A percentile compares a stretch with the other conserved stretches of the same genome.
phyloP scores from a whole-genome alignment of 2,329 filamentous ascomycete genomes.

The Didymella pomorum region DNA sequence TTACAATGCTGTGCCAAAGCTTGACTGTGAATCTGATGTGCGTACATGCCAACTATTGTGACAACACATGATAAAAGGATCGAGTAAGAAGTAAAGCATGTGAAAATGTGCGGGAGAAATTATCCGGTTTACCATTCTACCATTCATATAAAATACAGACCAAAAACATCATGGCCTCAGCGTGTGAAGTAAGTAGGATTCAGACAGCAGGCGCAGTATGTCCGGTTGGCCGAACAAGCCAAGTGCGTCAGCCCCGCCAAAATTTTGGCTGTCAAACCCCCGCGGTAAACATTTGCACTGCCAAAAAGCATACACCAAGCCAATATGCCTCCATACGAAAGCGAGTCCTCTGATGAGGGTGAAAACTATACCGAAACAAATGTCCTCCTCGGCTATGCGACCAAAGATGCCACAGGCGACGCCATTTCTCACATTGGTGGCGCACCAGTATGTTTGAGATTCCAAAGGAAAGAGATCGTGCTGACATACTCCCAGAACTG shows the following conservation, averaged over 20 bases:
- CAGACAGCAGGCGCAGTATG: neutral
- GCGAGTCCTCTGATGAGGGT: conserved; percentile 77
- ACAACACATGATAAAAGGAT: neutral
- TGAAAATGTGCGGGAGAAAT: neutral
- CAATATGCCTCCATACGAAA: conserved; percentile 80
- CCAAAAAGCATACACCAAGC: neutral
- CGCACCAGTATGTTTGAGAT: conserved; percentile 71
- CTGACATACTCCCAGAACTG: conserved; percentile 66
- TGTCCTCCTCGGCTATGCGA: conserved; percentile 89
- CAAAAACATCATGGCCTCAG: neutral
- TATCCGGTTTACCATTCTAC: too few species aligned
- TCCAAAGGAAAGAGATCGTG: neutral
- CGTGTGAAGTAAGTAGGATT: neutral
- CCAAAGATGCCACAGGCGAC: conserved; percentile 80
- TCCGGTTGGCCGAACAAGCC: conserved; percentile 2
- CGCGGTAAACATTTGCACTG: conserved; percentile 12
- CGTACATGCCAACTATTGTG: too few species aligned
- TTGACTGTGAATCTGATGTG: neutral
- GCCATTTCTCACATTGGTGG: conserved; percentile 88
- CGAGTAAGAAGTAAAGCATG: too few species aligned
- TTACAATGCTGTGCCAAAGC: neutral
- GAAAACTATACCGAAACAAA: conserved; percentile 80
- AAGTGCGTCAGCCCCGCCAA: conserved; percentile 6
- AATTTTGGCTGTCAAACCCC: conserved; percentile 11
- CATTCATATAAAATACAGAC: neutral